Evolutionary conservation across 305 asterid species (phyloP), one percentile per base, ranked within the genome.

Genomic region (Fraxinus albicans): DNA sequence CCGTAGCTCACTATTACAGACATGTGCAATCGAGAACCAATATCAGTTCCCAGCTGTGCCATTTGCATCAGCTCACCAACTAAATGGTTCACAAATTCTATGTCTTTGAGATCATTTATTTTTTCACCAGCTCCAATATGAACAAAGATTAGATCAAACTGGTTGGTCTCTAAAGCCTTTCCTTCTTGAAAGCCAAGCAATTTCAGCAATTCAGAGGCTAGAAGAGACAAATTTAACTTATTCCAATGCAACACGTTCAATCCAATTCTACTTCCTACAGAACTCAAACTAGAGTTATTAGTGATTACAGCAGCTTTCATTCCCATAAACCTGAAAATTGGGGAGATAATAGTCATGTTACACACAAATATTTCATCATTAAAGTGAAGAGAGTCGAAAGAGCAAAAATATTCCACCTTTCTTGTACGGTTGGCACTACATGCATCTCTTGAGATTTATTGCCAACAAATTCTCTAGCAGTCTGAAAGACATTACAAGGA

Each of bases 171-270:
- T 8, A 81, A 75, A 63, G 69, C 72, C 88, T 88, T 91, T 80
- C 93, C 97, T 12, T 91, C 91, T 91, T 92, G 87, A 89, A 94
- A 92, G 21, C 98, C 98, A 40, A 96, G 91, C 87, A 94, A 87
- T 82, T 84, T 87, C 79, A 94, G 85, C 88, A 96, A 85, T 50
- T 38, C 89, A 17, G 91, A 80, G 73, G 91, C 90, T 25, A 89
- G 83, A 79, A 79, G 25, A 0, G 79, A 34, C 1, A 83, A 72
- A 63, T 82, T 87, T 72, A 89, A 53, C 74, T 88, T 89, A 23
- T 91, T 83, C 92, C 89, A 88, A 1, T 85, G 83, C 34, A 88
- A 81, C 81, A 86, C 84, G 8, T 73, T 82, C 80, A 88, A 81
- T 50, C 90, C 94, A 25, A 87, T 85, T 80, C 31, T 86, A 77